Conservation (phyloP, 2,329 filamentous ascomycete genomes). For the Hyphodiscus sp. region DNA sequence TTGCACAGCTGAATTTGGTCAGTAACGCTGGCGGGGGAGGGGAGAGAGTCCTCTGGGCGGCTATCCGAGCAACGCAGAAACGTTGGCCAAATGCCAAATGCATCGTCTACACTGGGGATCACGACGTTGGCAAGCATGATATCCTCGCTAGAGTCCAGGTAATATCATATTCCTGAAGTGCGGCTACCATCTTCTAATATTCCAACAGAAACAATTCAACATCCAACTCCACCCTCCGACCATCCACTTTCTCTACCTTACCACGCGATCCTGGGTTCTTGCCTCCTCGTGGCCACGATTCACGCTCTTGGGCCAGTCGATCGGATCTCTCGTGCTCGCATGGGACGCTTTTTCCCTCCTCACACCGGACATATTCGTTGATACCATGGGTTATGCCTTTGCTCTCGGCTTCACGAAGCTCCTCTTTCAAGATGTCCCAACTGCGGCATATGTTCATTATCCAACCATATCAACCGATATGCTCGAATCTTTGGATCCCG, state of each 20-base stretch:
- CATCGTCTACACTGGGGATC: constrained; percentile 91
- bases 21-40: constrained; percentile 95
- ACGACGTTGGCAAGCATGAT: constrained; percentile 72
- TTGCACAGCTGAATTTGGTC: constrained; percentile 5
- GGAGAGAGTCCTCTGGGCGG: constrained; percentile 93
- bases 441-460: constrained; percentile 93
- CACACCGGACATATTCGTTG: constrained; percentile 88
- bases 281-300: constrained; percentile 85
- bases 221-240: constrained; percentile 80
- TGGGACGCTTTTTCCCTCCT: constrained; percentile 91
- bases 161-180: constrained; percentile 13
- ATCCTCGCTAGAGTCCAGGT: constrained; percentile 76
- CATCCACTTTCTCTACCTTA: constrained; percentile 83
- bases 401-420: constrained; percentile 74
- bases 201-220: constrained; percentile 71
- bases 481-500: constrained; percentile 72
- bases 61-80: constrained; percentile 82
- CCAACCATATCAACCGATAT: constrained; percentile 98
- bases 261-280: constrained; percentile 79
- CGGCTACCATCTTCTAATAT: background rate
- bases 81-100: constrained; percentile 85
- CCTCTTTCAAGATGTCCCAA: constrained; percentile 74
- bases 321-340: constrained; percentile 80
- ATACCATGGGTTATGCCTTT: constrained; percentile 98
- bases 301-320: constrained; percentile 86